phyloP scores from a whole-genome alignment of 1,284 basidiomycete species.

The Cerioporus squamosus region DNA sequence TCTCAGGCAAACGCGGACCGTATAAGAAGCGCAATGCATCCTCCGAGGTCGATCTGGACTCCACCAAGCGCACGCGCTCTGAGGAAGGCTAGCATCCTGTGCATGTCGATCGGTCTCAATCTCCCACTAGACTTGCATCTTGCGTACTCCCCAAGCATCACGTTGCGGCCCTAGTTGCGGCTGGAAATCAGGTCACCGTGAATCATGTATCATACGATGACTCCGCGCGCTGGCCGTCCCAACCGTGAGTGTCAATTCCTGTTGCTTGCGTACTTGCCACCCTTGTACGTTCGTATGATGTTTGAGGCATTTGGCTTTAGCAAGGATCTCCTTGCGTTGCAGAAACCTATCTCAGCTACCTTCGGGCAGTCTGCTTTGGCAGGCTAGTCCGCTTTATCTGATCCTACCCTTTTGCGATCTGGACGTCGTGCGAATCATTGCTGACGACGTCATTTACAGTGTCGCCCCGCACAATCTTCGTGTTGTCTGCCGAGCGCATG shows the following conservation, averaged over 20 bases:
- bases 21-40: slow-evolving; percentile 21
- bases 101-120: not conserved
- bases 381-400: slow-evolving; percentile 42
- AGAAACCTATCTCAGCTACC: slow-evolving; percentile 69
- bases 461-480: not conserved
- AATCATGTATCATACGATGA: too few species aligned
- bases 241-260: slow-evolving; percentile 9
- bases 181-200: too few species aligned
- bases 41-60: not conserved
- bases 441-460: not conserved
- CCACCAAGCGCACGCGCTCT: slow-evolving; percentile 4
- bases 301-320: slow-evolving; percentile 95
- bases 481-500: too few species aligned
- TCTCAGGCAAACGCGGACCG: slow-evolving; percentile 18
- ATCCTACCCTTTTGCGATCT: slow-evolving; percentile 15
- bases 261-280: not conserved
- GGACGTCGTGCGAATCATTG: too few species aligned
- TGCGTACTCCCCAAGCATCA: too few species aligned
- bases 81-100: not conserved
- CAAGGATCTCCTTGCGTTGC: slow-evolving; percentile 58
- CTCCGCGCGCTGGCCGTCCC: too few species aligned
- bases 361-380: slow-evolving; percentile 54
- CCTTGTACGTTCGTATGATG: slow-evolving; percentile 55
- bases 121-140: too few species aligned
- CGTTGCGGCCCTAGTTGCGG: too few species aligned